These are phyloP conservation scores for Inonotus obliquus DNA, from an alignment of 1,284 basidiomycete genomes.

Conservation along the genomic window DNA sequence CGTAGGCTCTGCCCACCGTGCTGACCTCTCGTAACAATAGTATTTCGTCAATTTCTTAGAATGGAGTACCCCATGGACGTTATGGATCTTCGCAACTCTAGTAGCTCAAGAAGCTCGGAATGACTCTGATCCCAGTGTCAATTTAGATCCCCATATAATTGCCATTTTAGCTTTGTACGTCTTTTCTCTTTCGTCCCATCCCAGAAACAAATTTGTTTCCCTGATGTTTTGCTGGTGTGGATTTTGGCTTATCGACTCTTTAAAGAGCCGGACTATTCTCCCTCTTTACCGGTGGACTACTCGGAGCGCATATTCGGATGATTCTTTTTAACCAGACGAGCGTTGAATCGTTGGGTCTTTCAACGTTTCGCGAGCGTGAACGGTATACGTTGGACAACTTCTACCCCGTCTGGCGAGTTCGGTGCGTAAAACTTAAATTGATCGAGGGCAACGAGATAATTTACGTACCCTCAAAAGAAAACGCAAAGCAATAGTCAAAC, in stretches of 20 bases:
- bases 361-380: conserved; percentile 60
- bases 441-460: neutral
- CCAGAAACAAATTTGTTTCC: neutral
- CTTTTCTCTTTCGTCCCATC: too few species aligned
- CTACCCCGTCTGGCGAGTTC: conserved; percentile 42
- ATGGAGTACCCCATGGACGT: conserved; percentile 50
- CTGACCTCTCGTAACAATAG: conserved; percentile 28
- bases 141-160: conserved; percentile 60
- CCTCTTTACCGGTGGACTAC: conserved; percentile 61
- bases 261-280: conserved; percentile 58
- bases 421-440: conserved; percentile 39
- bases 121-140: conserved; percentile 22
- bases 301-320: conserved; percentile 57
- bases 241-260: neutral
- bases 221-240: conserved; percentile 6
- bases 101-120: conserved; percentile 42
- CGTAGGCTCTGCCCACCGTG: neutral
- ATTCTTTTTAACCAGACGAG: conserved; percentile 69
- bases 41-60: conserved; percentile 72
- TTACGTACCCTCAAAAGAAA: conserved; percentile 29
- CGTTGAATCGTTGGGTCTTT: conserved; percentile 64
- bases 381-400: conserved; percentile 40
- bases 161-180: conserved; percentile 61
- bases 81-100: conserved; percentile 57
- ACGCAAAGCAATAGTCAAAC: conserved; percentile 39